A percentile compares a stretch with the other conserved stretches of the same genome.
phyloP scores from a whole-genome alignment of 2,329 filamentous ascomycete genomes.

The Diaporthe helianthi region DNA sequence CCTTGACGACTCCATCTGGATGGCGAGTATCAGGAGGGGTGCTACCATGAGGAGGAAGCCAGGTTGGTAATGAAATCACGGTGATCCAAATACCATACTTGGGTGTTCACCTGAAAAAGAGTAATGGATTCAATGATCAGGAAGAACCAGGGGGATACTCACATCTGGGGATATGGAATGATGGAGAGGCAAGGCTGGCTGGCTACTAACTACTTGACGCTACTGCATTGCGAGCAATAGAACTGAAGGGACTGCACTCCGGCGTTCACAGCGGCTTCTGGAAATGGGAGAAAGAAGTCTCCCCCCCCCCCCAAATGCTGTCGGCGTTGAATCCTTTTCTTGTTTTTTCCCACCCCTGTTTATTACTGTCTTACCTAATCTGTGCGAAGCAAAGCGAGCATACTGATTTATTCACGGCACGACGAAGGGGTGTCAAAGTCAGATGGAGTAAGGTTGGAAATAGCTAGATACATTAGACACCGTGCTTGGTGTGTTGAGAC shows the following conservation, averaged over 20 bases:
- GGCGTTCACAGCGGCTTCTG: slow-evolving; percentile 6
- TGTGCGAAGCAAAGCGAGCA: slow-evolving; percentile 17
- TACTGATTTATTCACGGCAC: not conserved
- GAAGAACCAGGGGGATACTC: not conserved
- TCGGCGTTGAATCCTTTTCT: not conserved
- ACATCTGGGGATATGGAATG: not conserved
- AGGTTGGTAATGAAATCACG: slow-evolving; percentile 35
- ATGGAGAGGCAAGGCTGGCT: not conserved
- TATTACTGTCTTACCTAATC: not conserved
- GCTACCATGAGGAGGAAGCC: slow-evolving; percentile 65
- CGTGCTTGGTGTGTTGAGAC: not conserved
- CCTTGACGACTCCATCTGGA: slow-evolving; percentile 89
- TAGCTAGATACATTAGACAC: not conserved
- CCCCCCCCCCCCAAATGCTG: not conserved
- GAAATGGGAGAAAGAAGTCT: slow-evolving; percentile 4
- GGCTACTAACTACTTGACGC: not conserved
- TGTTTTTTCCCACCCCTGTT: too few species aligned
- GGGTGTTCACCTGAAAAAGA: not conserved
- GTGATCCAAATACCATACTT: not conserved
- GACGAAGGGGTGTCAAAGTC: not conserved
- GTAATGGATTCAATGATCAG: slow-evolving; percentile 20
- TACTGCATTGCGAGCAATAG: not conserved
- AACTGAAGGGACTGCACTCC: not conserved
- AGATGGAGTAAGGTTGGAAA: not conserved
- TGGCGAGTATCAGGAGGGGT: slow-evolving; percentile 88